Evolutionary conservation across 805 yeast species (phyloP).

Genomic region (Wickerhamomyces canadensis): DNA sequence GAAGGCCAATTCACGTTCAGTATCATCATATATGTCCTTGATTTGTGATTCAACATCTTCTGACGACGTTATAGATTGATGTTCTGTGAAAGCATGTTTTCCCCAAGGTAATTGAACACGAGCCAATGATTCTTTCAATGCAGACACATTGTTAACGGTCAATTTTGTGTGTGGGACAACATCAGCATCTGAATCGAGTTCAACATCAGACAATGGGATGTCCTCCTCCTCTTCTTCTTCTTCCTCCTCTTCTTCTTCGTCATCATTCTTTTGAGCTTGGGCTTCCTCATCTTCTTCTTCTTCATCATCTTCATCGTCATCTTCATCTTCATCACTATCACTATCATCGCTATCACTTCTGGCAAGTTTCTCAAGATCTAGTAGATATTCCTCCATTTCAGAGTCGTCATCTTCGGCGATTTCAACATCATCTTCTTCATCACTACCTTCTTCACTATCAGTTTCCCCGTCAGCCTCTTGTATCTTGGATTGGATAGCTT

Average conservation of each 20-base stretch:
- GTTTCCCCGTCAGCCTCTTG: constrained; percentile 21
- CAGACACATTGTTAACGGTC: constrained; percentile 83
- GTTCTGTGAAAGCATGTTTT: constrained; percentile 75
- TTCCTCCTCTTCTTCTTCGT: constrained; percentile 48
- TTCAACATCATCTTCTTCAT: constrained; percentile 27
- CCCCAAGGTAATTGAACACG: constrained; percentile 57
- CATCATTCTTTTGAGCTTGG: constrained; percentile 41
- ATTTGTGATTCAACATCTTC: constrained; percentile 58
- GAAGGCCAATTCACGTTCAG: constrained; percentile 91
- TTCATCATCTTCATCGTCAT: constrained; percentile 32
- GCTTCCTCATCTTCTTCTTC: constrained; percentile 36
- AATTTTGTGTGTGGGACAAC: constrained; percentile 87
- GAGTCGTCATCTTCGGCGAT: constrained; percentile 41
- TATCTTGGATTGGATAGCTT: constrained; percentile 25
- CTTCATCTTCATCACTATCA: constrained; percentile 29
- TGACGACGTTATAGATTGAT: constrained; percentile 63
- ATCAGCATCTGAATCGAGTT: constrained; percentile 90
- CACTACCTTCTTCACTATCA: constrained; percentile 20
- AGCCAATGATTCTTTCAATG: constrained; percentile 63
- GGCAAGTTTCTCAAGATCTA: constrained; percentile 50
- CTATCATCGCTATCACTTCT: constrained; percentile 42
- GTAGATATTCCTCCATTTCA: constrained; percentile 37
- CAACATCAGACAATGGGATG: constrained; percentile 85
- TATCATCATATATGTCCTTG: constrained; percentile 89
- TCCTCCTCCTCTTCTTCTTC: constrained; percentile 74